A percentile compares a stretch with the other conserved stretches of the same genome.
phyloP scores from a whole-genome alignment of 2,329 filamentous ascomycete species.

The Fusarium begoniae region DNA sequence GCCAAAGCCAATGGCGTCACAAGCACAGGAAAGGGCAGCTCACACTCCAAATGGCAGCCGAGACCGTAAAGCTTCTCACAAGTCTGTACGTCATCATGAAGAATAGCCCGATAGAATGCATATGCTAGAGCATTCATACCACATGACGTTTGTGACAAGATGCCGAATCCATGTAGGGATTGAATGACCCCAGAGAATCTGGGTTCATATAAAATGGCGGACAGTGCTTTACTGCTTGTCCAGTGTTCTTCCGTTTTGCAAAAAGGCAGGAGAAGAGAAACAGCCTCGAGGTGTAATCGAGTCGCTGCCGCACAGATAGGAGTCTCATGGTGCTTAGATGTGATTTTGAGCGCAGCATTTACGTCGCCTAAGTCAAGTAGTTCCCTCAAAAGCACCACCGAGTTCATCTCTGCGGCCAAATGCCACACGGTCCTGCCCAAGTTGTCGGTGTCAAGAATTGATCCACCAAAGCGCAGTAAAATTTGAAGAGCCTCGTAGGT shows the following conservation, averaged over 20 bases:
- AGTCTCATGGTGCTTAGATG: neutral
- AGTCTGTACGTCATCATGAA: neutral
- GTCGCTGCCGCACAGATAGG: neutral
- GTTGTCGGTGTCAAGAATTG: neutral
- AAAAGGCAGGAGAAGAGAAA: neutral
- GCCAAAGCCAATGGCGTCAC: neutral
- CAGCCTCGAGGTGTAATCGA: neutral
- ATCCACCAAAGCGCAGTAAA: neutral
- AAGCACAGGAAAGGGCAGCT: accelerated
- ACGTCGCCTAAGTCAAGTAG: neutral
- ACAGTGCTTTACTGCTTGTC: neutral
- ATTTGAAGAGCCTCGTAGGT: too few species aligned
- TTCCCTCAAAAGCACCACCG: accelerated
- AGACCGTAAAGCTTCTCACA: neutral
- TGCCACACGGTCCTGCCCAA: neutral
- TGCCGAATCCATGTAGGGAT: neutral
- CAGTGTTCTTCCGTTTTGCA: neutral
- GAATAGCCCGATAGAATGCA: neutral
- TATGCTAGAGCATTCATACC: neutral
- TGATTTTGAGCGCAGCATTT: neutral
- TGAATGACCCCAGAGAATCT: neutral
- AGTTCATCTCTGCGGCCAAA: neutral
- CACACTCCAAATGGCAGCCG: neutral
- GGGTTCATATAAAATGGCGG: neutral
- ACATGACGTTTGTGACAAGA: neutral